Evolutionary conservation across 352 stramenopile species (phyloP).

Genomic region (Globisporangium paddicum): DNA sequence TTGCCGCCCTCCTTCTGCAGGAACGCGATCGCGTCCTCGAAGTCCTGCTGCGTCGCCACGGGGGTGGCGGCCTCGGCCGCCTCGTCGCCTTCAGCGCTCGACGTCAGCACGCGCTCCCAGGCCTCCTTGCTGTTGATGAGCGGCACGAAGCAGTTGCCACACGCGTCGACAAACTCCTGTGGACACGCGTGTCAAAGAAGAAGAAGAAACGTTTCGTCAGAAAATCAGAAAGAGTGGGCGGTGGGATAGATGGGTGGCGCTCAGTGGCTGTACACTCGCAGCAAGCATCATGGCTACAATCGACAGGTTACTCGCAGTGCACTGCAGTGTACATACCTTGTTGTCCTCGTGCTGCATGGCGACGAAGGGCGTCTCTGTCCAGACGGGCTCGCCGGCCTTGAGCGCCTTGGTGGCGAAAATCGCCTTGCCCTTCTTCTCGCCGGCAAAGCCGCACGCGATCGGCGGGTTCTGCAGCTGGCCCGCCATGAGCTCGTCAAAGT

Average conservation of each 20-base stretch:
- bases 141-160: slow-evolving; percentile 76
- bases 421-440: slow-evolving; percentile 63
- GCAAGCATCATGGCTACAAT: neutral
- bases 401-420: slow-evolving; percentile 57
- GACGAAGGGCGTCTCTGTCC: slow-evolving; percentile 54
- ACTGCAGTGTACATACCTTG: slow-evolving; percentile 25
- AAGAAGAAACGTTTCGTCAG: slow-evolving; percentile 6
- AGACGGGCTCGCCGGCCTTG: slow-evolving; percentile 57
- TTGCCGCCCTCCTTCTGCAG: slow-evolving; percentile 66
- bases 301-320: neutral
- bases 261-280: neutral
- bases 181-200: neutral
- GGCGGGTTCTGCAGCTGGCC: slow-evolving; percentile 43
- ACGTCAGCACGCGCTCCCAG: slow-evolving; percentile 50
- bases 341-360: slow-evolving; percentile 78
- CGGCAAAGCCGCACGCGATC: slow-evolving; percentile 45
- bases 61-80: slow-evolving; percentile 15
- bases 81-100: slow-evolving; percentile 22
- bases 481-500: slow-evolving; percentile 60
- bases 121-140: slow-evolving; percentile 56
- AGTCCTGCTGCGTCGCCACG: slow-evolving; percentile 42
- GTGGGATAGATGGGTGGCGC: neutral
- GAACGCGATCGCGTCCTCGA: slow-evolving; percentile 51
- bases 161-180: slow-evolving; percentile 66
- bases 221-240: slow-evolving; percentile 7